Evolutionary conservation across 805 yeast species (phyloP), one percentile per base, ranked within the genome.

Genomic region (Cyberlindnera japonica): DNA sequence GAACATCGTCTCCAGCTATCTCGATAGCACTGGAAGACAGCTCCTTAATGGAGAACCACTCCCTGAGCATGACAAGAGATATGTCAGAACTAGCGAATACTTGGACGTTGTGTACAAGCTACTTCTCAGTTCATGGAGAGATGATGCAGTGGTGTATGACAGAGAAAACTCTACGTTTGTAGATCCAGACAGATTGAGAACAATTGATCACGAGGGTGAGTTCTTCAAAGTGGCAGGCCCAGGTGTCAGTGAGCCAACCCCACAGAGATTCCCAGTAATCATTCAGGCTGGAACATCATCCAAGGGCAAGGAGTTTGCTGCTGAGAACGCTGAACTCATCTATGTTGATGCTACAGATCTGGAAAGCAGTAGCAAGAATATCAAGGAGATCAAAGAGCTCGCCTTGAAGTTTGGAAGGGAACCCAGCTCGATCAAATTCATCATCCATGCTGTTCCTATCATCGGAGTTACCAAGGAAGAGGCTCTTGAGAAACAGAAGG

Each of bases 271-370:
- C 9, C 75, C 75, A 2, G 65, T 70, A 8, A 49, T 70, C 28
- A 56, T 69, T 29, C 73, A 69, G 49, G 75, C 75, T 4, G 75
- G 75, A 4, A 55, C 68, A 18, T 69, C 74, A 6, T 50, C 62
- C 10, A 56, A 55, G 16, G 75, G 75, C 8, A 56, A 57, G 25
- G 65, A 66, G 13, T 57, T 67, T 42, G 74, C 71, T 4, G 71
- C 75, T 8, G 61, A 62, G 41, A 59, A 64, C 47, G 74, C 73
- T 1, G 75, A 70, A 46, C 63, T 61, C 11, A 54, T 67, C 39
- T 64, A 59, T 34, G 39, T 48, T 16, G 42, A 57, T 9, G 72
- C 73, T 6, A 53, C 59, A 37, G 58, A 67, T 12, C 66, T 69
- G 3, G 57, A 50, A 13, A 50, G 42, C 17, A 55, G 66, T 25